phyloP scores from a whole-genome alignment of 805 yeast species.

The Starmerella stellata region DNA sequence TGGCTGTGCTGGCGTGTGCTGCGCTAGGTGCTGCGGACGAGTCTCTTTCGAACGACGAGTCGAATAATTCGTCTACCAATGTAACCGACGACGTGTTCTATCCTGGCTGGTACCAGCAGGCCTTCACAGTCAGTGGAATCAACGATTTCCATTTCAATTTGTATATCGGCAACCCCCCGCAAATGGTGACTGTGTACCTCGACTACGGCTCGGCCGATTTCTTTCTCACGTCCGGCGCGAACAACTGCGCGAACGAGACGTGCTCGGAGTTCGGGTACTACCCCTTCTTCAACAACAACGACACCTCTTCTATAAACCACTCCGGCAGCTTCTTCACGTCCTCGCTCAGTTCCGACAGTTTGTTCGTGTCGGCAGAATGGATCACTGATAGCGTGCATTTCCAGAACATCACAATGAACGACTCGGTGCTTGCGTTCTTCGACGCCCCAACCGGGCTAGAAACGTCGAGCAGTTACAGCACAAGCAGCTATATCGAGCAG shows the following conservation, averaged over 20 bases:
- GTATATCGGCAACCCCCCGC: constrained; percentile 10
- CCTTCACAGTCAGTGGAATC: constrained; percentile 2
- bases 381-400: constrained; percentile 5
- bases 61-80: too few relatives aligned
- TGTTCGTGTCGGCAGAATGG: constrained; percentile 6
- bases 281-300: constrained; percentile 1
- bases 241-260: neutral
- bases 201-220: constrained; percentile 14
- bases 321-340: constrained; percentile 1
- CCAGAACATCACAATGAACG: neutral
- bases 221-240: constrained; percentile 3
- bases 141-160: constrained; percentile 4
- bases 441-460: neutral
- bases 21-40: neutral
- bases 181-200: constrained; percentile 4
- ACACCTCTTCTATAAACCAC: neutral
- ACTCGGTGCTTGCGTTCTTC: constrained; percentile 1
- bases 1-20: neutral
- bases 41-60: too few relatives aligned
- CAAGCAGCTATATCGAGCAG: neutral
- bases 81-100: neutral
- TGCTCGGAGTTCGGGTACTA: constrained; percentile 1
- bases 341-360: constrained; percentile 5
- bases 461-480: neutral
- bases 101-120: constrained; percentile 2